Evolutionary conservation across 164 flowering plant genomes (phyloP).

Genomic region (Aristolochia californica): DNA sequence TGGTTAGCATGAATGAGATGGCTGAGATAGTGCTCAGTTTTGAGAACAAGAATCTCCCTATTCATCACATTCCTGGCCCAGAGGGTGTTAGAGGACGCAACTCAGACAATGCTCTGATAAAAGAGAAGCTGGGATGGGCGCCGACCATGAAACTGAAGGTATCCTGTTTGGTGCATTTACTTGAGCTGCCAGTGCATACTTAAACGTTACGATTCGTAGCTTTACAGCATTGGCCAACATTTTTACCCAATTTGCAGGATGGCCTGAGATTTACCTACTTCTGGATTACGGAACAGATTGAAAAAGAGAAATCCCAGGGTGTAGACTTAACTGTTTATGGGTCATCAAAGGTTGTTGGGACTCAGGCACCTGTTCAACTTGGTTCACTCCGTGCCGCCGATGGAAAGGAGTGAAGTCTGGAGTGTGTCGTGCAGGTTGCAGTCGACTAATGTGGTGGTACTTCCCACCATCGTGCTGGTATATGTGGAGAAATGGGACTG

Average conservation of each 20-base stretch:
- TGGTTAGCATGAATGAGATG: constrained; percentile 99
- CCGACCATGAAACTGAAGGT: constrained; percentile 92
- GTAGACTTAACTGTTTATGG: constrained; percentile 61
- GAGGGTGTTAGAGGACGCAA: constrained; percentile 95
- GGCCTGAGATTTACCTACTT: constrained; percentile 86
- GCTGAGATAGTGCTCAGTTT: constrained; percentile 93
- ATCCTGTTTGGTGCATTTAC: constrained; percentile 4
- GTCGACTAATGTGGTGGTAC: too few species aligned
- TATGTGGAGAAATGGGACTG: too few species aligned
- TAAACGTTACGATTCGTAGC: neutral
- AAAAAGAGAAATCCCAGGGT: constrained; percentile 79
- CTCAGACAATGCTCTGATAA: constrained; percentile 90
- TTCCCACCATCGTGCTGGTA: too few species aligned
- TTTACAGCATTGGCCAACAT: neutral
- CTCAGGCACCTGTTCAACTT: constrained; percentile 94
- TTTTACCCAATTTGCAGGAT: constrained; percentile 42
- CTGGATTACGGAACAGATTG: constrained; percentile 92
- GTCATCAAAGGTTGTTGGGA: constrained; percentile 91
- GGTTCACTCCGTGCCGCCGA: constrained; percentile 98
- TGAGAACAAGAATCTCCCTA: constrained; percentile 72
- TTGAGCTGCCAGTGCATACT: neutral
- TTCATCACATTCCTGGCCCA: constrained; percentile 95
- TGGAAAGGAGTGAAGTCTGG: constrained; percentile 71
- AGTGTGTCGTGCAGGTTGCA: neutral
- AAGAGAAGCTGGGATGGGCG: constrained; percentile 97